Evolutionary conservation across 2,329 filamentous ascomycete species (phyloP).

Genomic region (Paracamarosporium sp.): DNA sequence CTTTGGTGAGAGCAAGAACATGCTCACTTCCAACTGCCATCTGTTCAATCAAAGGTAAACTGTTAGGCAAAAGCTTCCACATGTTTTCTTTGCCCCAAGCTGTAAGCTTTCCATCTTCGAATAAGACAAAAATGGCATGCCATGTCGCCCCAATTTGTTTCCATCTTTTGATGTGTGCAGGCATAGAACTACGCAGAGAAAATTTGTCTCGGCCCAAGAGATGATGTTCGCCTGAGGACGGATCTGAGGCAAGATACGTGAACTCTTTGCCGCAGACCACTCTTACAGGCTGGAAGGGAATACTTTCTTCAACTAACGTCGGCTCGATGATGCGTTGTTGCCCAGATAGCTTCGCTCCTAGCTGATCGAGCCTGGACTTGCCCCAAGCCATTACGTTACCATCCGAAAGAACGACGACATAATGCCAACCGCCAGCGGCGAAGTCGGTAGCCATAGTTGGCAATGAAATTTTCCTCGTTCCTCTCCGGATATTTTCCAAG

Average conservation of each 20-base stretch:
- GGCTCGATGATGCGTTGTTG: slow-evolving; percentile 46
- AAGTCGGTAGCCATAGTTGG: slow-evolving; percentile 62
- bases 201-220: slow-evolving; percentile 81
- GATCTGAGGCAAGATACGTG: slow-evolving; percentile 70
- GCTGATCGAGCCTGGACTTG: slow-evolving; percentile 81
- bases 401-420: slow-evolving; percentile 73
- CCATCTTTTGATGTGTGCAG: slow-evolving; percentile 64
- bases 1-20: slow-evolving; percentile 71
- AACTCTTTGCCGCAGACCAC: slow-evolving; percentile 86
- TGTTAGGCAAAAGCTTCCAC: slow-evolving; percentile 74
- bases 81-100: slow-evolving; percentile 88
- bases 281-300: slow-evolving; percentile 67
- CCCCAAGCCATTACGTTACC: slow-evolving; percentile 90
- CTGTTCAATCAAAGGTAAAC: slow-evolving; percentile 63
- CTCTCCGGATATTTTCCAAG: neutral
- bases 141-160: slow-evolving; percentile 78
- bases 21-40: slow-evolving; percentile 93
- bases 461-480: too few relatives aligned
- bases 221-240: slow-evolving; percentile 63
- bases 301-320: slow-evolving; percentile 36
- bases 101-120: slow-evolving; percentile 64
- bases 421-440: slow-evolving; percentile 78
- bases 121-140: slow-evolving; percentile 79
- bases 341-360: slow-evolving; percentile 62
- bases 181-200: slow-evolving; percentile 65